Evolutionary conservation across 192 early-diverging fungal genomes (phyloP).

Genomic region (Coemansia aciculifera): DNA sequence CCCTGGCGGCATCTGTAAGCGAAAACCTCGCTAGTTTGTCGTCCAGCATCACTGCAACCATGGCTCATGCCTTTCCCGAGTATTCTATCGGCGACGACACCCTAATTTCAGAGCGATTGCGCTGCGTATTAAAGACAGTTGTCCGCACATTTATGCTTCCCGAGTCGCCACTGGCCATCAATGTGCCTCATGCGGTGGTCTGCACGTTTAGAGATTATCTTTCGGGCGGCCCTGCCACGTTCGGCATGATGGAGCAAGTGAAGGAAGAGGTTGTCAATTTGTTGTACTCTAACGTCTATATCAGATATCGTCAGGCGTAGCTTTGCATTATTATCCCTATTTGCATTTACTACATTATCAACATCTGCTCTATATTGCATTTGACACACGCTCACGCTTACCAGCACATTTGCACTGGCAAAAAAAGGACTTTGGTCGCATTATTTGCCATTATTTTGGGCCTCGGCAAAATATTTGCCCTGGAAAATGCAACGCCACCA

Average conservation of each 20-base stretch:
- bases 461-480: background rate
- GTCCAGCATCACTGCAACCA: conserved; percentile 23
- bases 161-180: conserved; percentile 30
- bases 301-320: conserved; percentile 12
- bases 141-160: conserved; percentile 37
- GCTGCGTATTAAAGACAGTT: conserved; percentile 20
- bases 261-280: conserved; percentile 36
- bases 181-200: conserved; percentile 13
- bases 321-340: background rate
- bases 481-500: background rate
- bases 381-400: background rate
- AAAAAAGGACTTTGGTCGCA: background rate
- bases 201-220: conserved; percentile 13
- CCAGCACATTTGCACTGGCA: background rate
- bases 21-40: conserved; percentile 17
- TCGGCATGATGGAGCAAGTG: conserved; percentile 22
- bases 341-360: background rate
- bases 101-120: conserved; percentile 26
- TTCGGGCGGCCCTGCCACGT: conserved; percentile 18
- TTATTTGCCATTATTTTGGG: background rate
- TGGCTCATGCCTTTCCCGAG: conserved; percentile 28
- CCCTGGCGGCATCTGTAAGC: background rate
- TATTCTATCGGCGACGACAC: conserved; percentile 11
- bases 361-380: background rate
- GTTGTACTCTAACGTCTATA: conserved; percentile 40